Conservation (phyloP, 2,329 filamentous ascomycete genomes). For the Penicillium sclerotigenum region DNA sequence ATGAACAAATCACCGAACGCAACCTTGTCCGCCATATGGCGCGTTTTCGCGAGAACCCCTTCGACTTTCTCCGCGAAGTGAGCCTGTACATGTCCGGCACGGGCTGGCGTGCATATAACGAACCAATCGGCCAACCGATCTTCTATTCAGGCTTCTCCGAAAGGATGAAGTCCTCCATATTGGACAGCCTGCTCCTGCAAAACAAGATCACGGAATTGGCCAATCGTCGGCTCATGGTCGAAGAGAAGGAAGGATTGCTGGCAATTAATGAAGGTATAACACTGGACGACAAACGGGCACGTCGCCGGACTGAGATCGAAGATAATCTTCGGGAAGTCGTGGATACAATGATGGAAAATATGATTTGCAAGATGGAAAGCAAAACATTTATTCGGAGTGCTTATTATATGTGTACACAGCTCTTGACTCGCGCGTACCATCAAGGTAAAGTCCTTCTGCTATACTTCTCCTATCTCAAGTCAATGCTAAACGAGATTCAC, state of each 20-base stretch:
- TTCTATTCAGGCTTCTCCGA: conserved; percentile 92
- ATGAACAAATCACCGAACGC: conserved; percentile 49
- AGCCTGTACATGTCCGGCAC: conserved; percentile 88
- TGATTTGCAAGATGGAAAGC: conserved; percentile 99
- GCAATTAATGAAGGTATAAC: conserved; percentile 36
- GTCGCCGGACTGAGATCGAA: conserved; percentile 60
- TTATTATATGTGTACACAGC: conserved; percentile 83
- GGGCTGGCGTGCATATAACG: conserved; percentile 93
- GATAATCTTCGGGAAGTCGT: conserved; percentile 73
- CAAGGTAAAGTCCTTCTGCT: conserved; percentile 57
- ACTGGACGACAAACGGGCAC: conserved; percentile 29
- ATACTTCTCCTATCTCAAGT: not conserved
- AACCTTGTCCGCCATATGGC: conserved; percentile 69
- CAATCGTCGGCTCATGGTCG: conserved; percentile 67
- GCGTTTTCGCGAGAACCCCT: conserved; percentile 71
- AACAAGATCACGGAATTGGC: conserved; percentile 73
- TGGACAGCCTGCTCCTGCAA: conserved; percentile 72
- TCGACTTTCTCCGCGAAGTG: conserved; percentile 87
- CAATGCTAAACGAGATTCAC: not conserved
- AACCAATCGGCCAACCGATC: conserved; percentile 83
- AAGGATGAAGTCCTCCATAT: conserved; percentile 75
- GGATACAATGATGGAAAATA: conserved; percentile 81
- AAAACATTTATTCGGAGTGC: conserved; percentile 87
- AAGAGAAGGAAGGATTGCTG: conserved; percentile 71
- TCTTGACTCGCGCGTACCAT: conserved; percentile 89